Base-by-base conservation (phyloP, 2,329 filamentous ascomycete species). In the Ophiostoma sp. region DNA sequence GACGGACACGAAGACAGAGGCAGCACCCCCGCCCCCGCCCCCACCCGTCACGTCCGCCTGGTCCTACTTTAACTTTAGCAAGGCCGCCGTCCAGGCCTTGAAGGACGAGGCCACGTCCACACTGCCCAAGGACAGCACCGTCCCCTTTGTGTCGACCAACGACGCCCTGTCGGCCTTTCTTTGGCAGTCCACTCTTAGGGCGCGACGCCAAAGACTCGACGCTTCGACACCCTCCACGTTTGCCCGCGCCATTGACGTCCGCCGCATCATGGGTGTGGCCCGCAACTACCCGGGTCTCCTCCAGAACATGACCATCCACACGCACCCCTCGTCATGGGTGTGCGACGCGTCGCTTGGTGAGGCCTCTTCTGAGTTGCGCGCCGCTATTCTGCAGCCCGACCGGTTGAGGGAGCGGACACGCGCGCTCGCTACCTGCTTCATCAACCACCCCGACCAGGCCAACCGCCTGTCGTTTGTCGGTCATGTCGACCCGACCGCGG, bases 211-310 rank as follows among this genome's bases (percentile, higher is more conserved):
- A 12, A 11, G 36, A 2, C 6, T 61, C 7, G 50, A 25, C 50
- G 50, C 31, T 3, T 28, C 15, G 1, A 15, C 36, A 5, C n/a
- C 36, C 5, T 45, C 61, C n/a, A 66, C 61, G 15, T 19, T 66
- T 11, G 61, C 61, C 61, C 61, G 61, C 61, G 61, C 61, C 36
- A 2, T 66, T 11, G 36, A 66, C 11, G 61, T 66, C 61, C 61
- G 61, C 61, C 36, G 77, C 0, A 81, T 80, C 48, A 78, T 89
- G 2, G 76, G 78, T 17, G 78, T 88, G 2, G 79, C 85, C 0
- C 64, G 76, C 2, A 79, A 75, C 0, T 89, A 89, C 73, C 82
- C 86, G 0, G 87, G 87, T 0, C 77, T 87, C 0, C 75, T 86
- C 0, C 82, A 84, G 70, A 85, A 83, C 76, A 83, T 86, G 81